phyloP scores from a whole-genome alignment of 805 yeast genomes.

The Danielozyma ontarioensis region DNA sequence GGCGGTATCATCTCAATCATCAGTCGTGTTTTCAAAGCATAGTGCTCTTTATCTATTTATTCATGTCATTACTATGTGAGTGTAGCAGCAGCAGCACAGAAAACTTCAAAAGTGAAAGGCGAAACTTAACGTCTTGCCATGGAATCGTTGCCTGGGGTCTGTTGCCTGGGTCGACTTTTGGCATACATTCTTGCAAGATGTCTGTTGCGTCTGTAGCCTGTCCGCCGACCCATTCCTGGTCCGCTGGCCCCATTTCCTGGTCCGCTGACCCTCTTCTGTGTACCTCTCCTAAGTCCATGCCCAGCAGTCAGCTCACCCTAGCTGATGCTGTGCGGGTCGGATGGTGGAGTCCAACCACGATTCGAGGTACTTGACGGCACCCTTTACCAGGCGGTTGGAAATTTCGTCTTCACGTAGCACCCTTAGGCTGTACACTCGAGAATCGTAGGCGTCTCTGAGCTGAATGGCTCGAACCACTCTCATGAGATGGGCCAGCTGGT shows the following conservation, averaged over 20 bases:
- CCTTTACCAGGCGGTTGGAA: not conserved
- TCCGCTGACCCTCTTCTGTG: no score
- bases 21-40: slow-evolving; percentile 34
- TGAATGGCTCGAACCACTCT: slow-evolving; percentile 12
- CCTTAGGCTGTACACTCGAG: slow-evolving; percentile 1
- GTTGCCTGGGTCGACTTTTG: not conserved
- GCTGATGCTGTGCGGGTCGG: no score
- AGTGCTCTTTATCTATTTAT: no score
- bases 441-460: slow-evolving; percentile 30
- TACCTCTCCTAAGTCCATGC: no score
- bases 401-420: not conserved
- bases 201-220: not conserved
- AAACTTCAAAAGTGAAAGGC: not conserved
- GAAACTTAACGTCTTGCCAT: not conserved
- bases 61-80: slow-evolving; percentile 1
- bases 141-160: not conserved
- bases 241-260: not conserved
- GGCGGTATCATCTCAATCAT: slow-evolving; percentile 58
- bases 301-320: no score
- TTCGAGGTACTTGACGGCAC: no score
- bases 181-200: not conserved
- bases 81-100: not conserved
- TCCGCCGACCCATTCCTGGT: not conserved
- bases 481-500: slow-evolving; percentile 16
- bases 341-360: no score